A percentile compares a stretch with the other conserved stretches of the same genome.
phyloP scores from a whole-genome alignment of 2,329 filamentous ascomycete species.

The Colletotrichum lini region DNA sequence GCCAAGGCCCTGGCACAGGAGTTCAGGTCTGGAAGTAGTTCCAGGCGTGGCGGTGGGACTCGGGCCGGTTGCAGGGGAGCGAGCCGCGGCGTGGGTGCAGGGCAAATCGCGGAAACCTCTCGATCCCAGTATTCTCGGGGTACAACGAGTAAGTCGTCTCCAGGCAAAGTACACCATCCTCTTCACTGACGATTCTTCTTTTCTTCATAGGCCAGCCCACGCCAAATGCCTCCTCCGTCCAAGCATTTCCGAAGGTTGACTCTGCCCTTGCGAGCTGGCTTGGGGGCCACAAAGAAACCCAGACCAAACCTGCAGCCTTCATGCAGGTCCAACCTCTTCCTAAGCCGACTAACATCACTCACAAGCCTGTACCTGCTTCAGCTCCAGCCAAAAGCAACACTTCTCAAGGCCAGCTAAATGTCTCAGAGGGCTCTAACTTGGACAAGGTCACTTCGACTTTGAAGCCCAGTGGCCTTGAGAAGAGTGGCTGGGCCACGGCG shows the following conservation, averaged over 20 bases:
- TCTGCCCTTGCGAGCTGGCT: conserved; percentile 9
- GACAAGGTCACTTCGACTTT: background rate
- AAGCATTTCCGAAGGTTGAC: background rate
- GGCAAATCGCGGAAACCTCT: background rate
- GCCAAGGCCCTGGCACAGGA: conserved; percentile 7
- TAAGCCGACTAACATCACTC: too few relatives aligned
- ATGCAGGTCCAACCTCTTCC: too few relatives aligned
- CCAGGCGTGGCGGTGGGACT: background rate
- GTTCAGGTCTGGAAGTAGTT: conserved; percentile 1
- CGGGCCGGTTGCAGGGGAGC: background rate
- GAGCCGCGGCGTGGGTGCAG: background rate
- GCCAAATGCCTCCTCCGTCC: background rate
- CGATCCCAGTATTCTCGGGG: background rate
- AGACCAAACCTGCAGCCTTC: background rate
- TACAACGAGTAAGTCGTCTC: background rate
- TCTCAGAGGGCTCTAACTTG: too few relatives aligned
- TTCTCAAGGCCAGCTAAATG: background rate
- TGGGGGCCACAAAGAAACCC: background rate
- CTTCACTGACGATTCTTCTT: conserved; percentile 3
- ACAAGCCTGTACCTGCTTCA: background rate
- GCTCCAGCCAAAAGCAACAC: background rate
- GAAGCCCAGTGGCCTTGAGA: background rate
- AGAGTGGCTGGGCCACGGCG: background rate
- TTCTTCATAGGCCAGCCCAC: background rate
- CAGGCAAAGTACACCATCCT: background rate